These are phyloP conservation scores for Tetraselmis striata DNA, from an alignment of 139 green algal genomes.

Conservation along the genomic window DNA sequence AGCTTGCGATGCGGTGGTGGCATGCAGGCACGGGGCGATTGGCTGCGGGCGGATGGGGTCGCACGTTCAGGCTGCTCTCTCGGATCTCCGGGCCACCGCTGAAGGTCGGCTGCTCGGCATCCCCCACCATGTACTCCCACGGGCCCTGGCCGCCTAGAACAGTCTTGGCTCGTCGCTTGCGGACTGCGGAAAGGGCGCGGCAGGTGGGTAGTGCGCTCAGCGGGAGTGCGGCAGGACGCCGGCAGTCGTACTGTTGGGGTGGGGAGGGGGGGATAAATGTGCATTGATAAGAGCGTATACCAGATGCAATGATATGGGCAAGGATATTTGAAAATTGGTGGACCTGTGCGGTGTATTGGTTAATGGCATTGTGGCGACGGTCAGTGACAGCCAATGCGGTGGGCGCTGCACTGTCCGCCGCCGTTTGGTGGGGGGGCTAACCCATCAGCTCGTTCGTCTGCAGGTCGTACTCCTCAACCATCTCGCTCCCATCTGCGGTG, in stretches of 20 bases:
- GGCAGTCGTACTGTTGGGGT: too few species aligned
- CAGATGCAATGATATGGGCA: too few species aligned
- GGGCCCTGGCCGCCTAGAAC: conserved; percentile 14
- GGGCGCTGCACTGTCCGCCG: too few species aligned
- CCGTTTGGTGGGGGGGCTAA: too few species aligned
- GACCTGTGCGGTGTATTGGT: too few species aligned
- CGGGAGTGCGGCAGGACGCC: too few species aligned
- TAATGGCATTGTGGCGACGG: too few species aligned
- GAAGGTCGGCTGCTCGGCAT: conserved; percentile 18
- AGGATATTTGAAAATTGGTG: too few species aligned
- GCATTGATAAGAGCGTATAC: too few species aligned
- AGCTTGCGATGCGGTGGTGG: not conserved
- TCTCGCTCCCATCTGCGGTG: conserved; percentile 15
- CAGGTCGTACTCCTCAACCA: conserved; percentile 29
- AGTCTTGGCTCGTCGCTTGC: conserved; percentile 28
- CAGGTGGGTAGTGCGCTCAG: too few species aligned
- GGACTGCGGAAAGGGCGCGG: conserved; percentile 30
- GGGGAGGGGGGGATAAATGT: too few species aligned
- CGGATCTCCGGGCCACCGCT: conserved; percentile 3
- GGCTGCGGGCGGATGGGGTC: not conserved
- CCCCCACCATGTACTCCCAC: conserved; percentile 37
- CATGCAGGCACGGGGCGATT: not conserved
- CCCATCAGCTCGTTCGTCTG: conserved; percentile 25
- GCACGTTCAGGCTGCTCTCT: conserved; percentile 30
- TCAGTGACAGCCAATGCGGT: too few species aligned